Evolutionary conservation across 2,329 filamentous ascomycete species (phyloP).

Genomic region (Whalleya microplaca): DNA sequence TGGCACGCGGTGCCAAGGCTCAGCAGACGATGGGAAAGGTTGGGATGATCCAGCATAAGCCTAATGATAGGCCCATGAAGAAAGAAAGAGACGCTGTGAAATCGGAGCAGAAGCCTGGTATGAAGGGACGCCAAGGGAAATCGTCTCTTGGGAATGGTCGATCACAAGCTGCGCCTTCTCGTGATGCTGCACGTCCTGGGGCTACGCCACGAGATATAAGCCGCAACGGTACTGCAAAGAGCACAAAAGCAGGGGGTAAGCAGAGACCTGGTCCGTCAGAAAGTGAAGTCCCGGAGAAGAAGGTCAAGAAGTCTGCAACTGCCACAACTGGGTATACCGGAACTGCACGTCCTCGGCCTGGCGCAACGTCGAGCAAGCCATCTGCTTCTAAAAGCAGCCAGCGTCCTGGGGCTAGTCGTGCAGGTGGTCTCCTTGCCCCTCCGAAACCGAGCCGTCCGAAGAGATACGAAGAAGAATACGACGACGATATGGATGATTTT

Average conservation of each 20-base stretch:
- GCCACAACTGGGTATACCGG: slow-evolving; percentile 70
- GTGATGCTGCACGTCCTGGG: slow-evolving; percentile 22
- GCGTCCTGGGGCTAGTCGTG: slow-evolving; percentile 24
- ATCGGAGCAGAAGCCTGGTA: slow-evolving; percentile 47
- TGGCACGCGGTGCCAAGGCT: slow-evolving; percentile 71
- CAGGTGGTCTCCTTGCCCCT: slow-evolving; percentile 42
- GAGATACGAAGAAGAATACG: slow-evolving; percentile 64
- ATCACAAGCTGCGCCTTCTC: slow-evolving; percentile 18
- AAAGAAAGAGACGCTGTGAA: slow-evolving; percentile 54
- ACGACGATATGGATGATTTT: slow-evolving; percentile 63
- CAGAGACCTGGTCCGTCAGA: slow-evolving; percentile 34
- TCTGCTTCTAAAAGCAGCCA: slow-evolving; percentile 24
- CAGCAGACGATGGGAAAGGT: slow-evolving; percentile 64
- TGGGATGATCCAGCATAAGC: slow-evolving; percentile 76
- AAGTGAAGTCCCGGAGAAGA: slow-evolving; percentile 54
- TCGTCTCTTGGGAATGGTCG: slow-evolving; percentile 32
- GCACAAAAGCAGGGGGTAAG: slow-evolving; percentile 32
- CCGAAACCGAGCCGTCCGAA: slow-evolving; percentile 35
- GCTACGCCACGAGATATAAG: slow-evolving; percentile 17
- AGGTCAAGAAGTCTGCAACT: slow-evolving; percentile 62
- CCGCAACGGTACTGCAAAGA: slow-evolving; percentile 30
- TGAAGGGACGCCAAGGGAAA: slow-evolving; percentile 35
- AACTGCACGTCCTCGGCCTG: slow-evolving; percentile 63
- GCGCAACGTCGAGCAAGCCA: slow-evolving; percentile 38
- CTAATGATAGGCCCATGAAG: slow-evolving; percentile 66